A percentile compares a stretch with the other conserved stretches of the same genome.
Conservation (phyloP, 2,329 filamentous ascomycete genomes). For the Colletotrichum eleusines region DNA sequence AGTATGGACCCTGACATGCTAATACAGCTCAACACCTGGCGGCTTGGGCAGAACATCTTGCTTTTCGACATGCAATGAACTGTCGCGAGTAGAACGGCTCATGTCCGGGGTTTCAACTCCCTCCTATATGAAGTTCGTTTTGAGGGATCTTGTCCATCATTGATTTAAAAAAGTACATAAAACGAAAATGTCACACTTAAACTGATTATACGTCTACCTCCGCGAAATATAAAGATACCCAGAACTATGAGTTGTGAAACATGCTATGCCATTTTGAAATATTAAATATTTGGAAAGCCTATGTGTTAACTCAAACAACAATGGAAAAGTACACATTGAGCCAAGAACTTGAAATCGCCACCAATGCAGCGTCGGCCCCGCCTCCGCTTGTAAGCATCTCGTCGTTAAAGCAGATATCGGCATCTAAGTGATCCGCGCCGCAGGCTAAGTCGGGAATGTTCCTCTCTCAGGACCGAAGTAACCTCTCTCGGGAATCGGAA, state of each 20-base stretch:
- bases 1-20: not conserved
- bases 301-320: conserved; percentile 13
- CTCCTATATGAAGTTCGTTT: not conserved
- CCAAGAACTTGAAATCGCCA: not conserved
- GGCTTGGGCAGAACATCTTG: conserved; percentile 36
- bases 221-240: not conserved
- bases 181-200: not conserved
- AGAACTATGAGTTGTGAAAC: not conserved
- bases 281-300: not conserved
- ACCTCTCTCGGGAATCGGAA: conserved; percentile 44
- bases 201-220: rapidly evolving
- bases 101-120: not conserved
- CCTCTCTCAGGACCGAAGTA: conserved; percentile 48
- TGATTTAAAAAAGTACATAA: not conserved
- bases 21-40: conserved; percentile 35
- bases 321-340: conserved; percentile 4
- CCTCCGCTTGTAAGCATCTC: not conserved
- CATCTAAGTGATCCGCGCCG: no score
- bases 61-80: conserved; percentile 26
- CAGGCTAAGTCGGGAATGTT: conserved; percentile 31
- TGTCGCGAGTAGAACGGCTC: conserved; percentile 10
- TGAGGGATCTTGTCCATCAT: conserved; percentile 17
- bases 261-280: not conserved
- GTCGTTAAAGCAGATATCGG: not conserved
- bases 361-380: not conserved